Conservation (phyloP, 768 basidiomycete genomes). For the Phlebiopsis gigantea region DNA sequence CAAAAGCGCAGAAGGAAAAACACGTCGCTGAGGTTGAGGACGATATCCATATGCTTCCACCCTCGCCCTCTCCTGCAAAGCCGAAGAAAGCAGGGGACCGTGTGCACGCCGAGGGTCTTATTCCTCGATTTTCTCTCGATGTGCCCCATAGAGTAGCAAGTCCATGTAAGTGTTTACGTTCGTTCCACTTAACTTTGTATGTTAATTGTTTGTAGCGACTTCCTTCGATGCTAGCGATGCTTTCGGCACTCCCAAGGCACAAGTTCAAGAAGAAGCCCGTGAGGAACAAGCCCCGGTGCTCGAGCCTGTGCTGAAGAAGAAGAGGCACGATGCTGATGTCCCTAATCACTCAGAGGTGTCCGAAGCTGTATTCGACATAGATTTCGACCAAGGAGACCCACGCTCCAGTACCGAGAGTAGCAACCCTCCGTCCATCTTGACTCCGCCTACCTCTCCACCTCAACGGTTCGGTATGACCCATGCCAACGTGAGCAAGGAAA, state of each 20-base stretch:
- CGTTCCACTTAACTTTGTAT: not conserved
- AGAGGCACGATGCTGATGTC: not conserved
- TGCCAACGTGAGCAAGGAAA: constrained; percentile 6
- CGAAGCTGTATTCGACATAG: constrained; percentile 28
- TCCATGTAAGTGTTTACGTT: constrained; percentile 2
- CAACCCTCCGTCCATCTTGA: constrained; percentile 1
- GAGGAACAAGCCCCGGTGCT: too few species aligned
- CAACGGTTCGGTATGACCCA: constrained; percentile 4
- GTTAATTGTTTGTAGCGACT: not conserved
- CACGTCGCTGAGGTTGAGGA: constrained; percentile 27
- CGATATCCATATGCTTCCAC: constrained; percentile 41
- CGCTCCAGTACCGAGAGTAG: not conserved
- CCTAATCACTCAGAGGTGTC: constrained; percentile 29
- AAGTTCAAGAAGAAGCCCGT: constrained; percentile 23
- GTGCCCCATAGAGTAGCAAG: not conserved
- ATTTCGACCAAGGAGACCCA: constrained; percentile 17
- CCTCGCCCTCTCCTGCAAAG: constrained; percentile 44
- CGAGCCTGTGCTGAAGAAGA: not conserved
- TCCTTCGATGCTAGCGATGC: constrained; percentile 21
- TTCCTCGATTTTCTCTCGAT: constrained; percentile 28
- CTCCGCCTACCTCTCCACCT: constrained; percentile 11
- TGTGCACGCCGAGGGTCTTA: constrained; percentile 25
- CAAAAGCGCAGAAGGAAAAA: constrained; percentile 20
- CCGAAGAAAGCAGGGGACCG: constrained; percentile 4
- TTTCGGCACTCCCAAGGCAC: constrained; percentile 18